phyloP scores from a whole-genome alignment of 2,329 filamentous ascomycete genomes.

The Venturia carpophila region DNA sequence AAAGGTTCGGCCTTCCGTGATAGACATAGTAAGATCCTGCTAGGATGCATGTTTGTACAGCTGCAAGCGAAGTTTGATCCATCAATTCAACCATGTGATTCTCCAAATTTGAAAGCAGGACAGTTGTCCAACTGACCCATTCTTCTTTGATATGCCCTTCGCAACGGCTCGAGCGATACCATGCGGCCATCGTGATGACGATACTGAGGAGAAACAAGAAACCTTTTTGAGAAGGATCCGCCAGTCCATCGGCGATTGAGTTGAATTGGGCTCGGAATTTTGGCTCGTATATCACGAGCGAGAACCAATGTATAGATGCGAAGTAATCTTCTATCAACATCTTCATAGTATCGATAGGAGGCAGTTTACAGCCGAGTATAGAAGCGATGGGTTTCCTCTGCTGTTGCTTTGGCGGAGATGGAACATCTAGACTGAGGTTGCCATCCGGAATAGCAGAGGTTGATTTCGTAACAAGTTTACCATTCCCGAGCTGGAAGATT shows the following conservation, averaged over 20 bases:
- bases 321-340: conserved; percentile 36
- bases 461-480: conserved; percentile 24
- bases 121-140: not conserved
- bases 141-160: conserved; percentile 17
- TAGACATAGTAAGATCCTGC: conserved; percentile 37
- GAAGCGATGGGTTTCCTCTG: conserved; percentile 25
- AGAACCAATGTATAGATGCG: conserved; percentile 39
- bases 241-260: conserved; percentile 30
- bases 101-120: conserved; percentile 25
- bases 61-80: conserved; percentile 33
- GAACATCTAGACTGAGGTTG: conserved; percentile 20
- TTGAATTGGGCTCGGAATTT: conserved; percentile 31
- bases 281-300: conserved; percentile 37
- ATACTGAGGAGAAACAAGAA: conserved; percentile 34
- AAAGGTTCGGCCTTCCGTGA: conserved; percentile 36
- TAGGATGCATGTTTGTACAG: conserved; percentile 34
- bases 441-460: conserved; percentile 33
- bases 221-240: conserved; percentile 29
- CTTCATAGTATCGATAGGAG: conserved; percentile 26
- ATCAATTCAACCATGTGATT: conserved; percentile 34
- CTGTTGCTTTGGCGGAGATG: conserved; percentile 17
- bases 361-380: conserved; percentile 28
- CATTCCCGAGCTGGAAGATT: conserved; percentile 2
- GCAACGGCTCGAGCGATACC: conserved; percentile 31
- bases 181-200: conserved; percentile 34